Evolutionary conservation across 441 rosid species (phyloP), one percentile per base, ranked within the genome.

Genomic region (Macaranga tanarius): DNA sequence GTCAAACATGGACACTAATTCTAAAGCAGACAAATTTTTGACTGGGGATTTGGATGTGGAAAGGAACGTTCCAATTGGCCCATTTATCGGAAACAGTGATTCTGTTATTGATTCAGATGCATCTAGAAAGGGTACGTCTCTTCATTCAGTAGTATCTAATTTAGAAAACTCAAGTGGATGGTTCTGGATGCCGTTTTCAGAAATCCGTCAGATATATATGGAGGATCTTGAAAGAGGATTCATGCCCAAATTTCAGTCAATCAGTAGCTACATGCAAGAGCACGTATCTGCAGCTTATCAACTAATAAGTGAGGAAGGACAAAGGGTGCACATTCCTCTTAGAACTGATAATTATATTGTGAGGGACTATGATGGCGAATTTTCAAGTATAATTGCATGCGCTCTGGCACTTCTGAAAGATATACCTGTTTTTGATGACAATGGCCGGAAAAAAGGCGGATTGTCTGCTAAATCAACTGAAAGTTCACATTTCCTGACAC

Each of bases 321-420:
- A 85, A 73, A 87, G 97, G 87, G 79, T 93, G 56, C 98, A 86
- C 79, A 77, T 93, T 61, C 94, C 95, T 57, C 74, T 93, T 62
- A 88, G 82, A 72, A 84, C 77, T 40, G 88, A 85, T 73, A 73
- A 82, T 55, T 84, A 82, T 72, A 74, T 95, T 13, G 85, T 95
- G 77, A 89, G 95, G 15, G 98, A 91, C 80, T 87, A 86, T 77
- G 99, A 95, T 75, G 92, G 90, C 60, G 99, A 95, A 81, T 85
- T 93, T 74, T 93, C 99, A 10, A 95, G 98, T 77, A 71, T 93
- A 70, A 95, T 95, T 74, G 94, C 98, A 73, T 95, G 98, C 60
- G 97, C 97, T 19, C 78, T 95, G 81, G 86, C 92, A 48, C 80
- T 84, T 77, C 63, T 88, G 80, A 83, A 86, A 79, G 85, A 83